These are phyloP conservation scores for Apiospora rasikravindrae DNA, from an alignment of 2,329 filamentous ascomycete species.

Conservation along the genomic window DNA sequence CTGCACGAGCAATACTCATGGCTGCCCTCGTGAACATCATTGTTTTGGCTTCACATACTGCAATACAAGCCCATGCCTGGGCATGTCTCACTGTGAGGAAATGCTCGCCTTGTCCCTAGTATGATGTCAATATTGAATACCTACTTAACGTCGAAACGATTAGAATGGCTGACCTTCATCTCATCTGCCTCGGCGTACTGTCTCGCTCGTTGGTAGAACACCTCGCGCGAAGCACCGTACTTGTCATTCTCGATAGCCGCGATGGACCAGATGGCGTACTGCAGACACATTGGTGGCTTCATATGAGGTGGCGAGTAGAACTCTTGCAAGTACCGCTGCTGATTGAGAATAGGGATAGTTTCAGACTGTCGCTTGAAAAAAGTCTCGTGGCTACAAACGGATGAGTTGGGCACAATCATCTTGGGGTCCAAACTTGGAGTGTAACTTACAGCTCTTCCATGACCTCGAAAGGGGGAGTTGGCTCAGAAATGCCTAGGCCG, in stretches of 20 bases:
- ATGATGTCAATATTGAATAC: background rate
- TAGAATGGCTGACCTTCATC: constrained; percentile 65
- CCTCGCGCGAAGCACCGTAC: constrained; percentile 60
- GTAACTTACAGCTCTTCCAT: constrained; percentile 78
- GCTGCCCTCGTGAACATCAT: constrained; percentile 87
- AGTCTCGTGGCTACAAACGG: constrained; percentile 58
- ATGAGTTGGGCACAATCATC: constrained; percentile 41
- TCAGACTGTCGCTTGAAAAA: constrained; percentile 80
- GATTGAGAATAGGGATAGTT: constrained; percentile 78
- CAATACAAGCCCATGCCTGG: constrained; percentile 79
- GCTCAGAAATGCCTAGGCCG: constrained; percentile 77
- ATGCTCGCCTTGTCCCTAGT: constrained; percentile 73
- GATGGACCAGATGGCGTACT: constrained; percentile 88
- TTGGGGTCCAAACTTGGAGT: background rate
- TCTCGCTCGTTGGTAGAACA: constrained; percentile 81
- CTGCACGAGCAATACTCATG: constrained; percentile 75
- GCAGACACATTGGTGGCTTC: constrained; percentile 82
- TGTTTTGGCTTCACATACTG: constrained; percentile 80
- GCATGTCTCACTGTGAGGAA: constrained; percentile 81
- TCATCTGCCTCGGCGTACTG: constrained; percentile 86
- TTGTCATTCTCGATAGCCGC: constrained; percentile 76
- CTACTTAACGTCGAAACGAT: background rate
- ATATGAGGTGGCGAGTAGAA: constrained; percentile 74
- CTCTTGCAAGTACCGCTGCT: constrained; percentile 73
- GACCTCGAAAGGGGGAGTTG: constrained; percentile 77